Evolutionary conservation across 2,329 filamentous ascomycete species (phyloP).

Genomic region (Colletotrichum orbiculare): DNA sequence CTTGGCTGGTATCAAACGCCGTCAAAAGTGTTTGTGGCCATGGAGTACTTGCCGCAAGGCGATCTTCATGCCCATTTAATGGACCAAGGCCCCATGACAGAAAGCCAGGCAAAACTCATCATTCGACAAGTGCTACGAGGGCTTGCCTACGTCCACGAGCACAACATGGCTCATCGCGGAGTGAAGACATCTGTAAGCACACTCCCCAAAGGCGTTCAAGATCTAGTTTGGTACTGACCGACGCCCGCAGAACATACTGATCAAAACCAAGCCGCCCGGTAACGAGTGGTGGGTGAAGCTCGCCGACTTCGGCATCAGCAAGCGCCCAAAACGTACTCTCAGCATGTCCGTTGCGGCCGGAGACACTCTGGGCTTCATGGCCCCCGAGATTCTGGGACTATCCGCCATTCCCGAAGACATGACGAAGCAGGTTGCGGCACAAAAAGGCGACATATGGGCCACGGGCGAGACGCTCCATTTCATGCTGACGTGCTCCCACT

Average conservation of each 20-base stretch:
- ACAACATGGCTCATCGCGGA: constrained; percentile 5
- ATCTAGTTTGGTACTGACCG: neutral
- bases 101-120: constrained; percentile 2
- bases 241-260: constrained; percentile 1
- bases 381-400: constrained; percentile 13
- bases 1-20: constrained; percentile 18
- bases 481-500: constrained; percentile 11
- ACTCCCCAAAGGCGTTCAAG: neutral
- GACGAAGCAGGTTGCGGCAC: neutral
- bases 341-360: constrained; percentile 7
- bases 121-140: constrained; percentile 15
- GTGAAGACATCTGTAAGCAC: constrained; percentile 11
- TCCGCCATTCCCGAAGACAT: neutral
- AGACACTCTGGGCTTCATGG: constrained; percentile 8
- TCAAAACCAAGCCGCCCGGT: constrained; percentile 1
- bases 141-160: constrained; percentile 16
- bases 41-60: constrained; percentile 12
- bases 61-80: constrained; percentile 6
- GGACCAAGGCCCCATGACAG: constrained; percentile 7
- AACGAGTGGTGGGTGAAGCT: constrained; percentile 23
- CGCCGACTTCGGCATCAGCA: constrained; percentile 23
- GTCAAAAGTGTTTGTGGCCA: constrained; percentile 14
- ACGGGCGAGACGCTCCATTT: constrained; percentile 13
- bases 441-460: constrained; percentile 18
- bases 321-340: neutral